Percentiles rank a stretch among this genome's conserved stretches.
phyloP scores from a whole-genome alignment of 2,329 filamentous ascomycete species.

The Pseudopyrenochaeta lycopersici region DNA sequence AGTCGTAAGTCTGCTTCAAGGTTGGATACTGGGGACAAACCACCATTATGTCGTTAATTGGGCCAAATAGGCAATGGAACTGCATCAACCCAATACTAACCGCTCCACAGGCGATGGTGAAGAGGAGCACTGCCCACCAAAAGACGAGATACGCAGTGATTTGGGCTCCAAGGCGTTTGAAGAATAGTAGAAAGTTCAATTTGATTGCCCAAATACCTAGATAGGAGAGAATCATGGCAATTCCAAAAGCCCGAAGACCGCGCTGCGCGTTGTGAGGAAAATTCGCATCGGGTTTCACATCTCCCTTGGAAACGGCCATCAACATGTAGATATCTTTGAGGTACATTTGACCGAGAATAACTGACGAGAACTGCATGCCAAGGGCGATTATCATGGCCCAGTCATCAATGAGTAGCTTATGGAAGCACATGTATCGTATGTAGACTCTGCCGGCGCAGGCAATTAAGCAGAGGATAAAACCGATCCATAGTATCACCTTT shows the following conservation, averaged over 20 bases:
- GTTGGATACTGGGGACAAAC: too few species aligned
- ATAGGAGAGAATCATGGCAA: too few species aligned
- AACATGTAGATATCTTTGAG: constrained; percentile 1
- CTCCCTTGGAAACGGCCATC: too few species aligned
- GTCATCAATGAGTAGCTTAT: constrained; percentile 12
- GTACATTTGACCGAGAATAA: constrained; percentile 6
- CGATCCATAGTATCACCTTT: constrained; percentile 8
- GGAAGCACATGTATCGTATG: constrained; percentile 16
- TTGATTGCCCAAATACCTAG: constrained; percentile 14
- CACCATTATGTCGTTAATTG: too few species aligned
- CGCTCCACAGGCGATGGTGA: constrained; percentile 10
- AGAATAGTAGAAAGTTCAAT: constrained; percentile 20
- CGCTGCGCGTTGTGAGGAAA: background rate
- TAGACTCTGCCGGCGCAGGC: constrained; percentile 1
- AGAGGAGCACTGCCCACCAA: constrained; percentile 11
- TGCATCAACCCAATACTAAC: background rate
- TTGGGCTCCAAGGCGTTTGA: constrained; percentile 13
- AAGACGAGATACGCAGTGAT: constrained; percentile 7
- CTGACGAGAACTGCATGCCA: constrained; percentile 2
- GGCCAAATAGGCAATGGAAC: background rate
- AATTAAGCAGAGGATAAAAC: constrained; percentile 3
- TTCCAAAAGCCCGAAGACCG: background rate
- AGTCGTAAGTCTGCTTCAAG: too few species aligned
- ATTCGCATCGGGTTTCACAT: background rate
- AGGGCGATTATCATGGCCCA: constrained; percentile 15